Base-by-base conservation (phyloP, 1,284 basidiomycete species). In the Tilletia indica region DNA sequence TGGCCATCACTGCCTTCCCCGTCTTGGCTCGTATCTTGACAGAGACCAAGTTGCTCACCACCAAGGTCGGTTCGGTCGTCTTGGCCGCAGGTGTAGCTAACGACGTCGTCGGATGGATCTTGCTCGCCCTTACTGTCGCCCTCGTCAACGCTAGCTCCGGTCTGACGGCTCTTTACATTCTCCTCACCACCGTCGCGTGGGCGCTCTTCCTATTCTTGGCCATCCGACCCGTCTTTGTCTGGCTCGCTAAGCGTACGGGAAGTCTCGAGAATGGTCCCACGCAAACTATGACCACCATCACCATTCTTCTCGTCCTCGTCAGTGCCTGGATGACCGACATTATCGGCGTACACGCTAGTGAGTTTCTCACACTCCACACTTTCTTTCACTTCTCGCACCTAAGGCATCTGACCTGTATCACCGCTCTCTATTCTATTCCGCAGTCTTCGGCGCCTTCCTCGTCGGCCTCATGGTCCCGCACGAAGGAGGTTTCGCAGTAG, bases 21-120 rank as follows among this genome's bases (percentile, higher is more conserved):
- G 95, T 99, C 3, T 88, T 98, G 3, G 97, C 95, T 83, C 91
- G 96, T 67, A 82, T 82, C 69, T 71, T 82, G 38, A 76, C 78
- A 67, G 87, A 88, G 70, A 86, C 87, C 56, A 87, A 88, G 85
- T 87, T 99, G 1, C 88, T 98, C 70, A 92, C 96, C 75, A 97
- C 94, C 6, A 92, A 91, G 0, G 94, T 99, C 58, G 97, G 96
- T 9, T 91, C 96, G 70, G 91, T 97, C 39, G 93, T 93, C 3
- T 89, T 99, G 3, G 92, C 92, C 0, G 96, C 96, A 0, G 78
- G 96, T 66, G 93, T 98, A 0, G 93, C 91, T 2, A 97, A 97
- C 85, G 95, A 91, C 75, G 87, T 90, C 61, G 87, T 90, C 70
- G 94, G 88, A 36, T 89, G 88, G 88, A 85, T 88, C 56, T 83